Percentiles rank a stretch among this genome's conserved stretches.
Conservation (phyloP, 1,139 yeast species). For the Geotrichum siamense region DNA sequence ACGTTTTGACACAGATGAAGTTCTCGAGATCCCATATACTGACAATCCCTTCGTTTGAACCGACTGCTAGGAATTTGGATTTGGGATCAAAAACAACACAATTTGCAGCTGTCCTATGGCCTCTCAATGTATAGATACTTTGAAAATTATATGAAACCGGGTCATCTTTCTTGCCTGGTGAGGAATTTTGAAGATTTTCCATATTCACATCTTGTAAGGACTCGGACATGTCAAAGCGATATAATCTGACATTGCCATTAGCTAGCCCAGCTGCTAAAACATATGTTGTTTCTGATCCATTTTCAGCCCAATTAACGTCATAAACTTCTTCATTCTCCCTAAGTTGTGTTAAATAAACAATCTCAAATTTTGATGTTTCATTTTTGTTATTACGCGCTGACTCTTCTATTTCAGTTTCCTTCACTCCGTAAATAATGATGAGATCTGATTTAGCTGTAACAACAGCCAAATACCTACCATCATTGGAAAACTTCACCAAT, state of each 20-base stretch:
- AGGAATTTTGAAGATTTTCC: not conserved
- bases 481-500: slow-evolving; percentile 43
- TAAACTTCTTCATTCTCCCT: slow-evolving; percentile 32
- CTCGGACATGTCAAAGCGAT: slow-evolving; percentile 20
- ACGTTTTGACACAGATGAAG: slow-evolving; percentile 41
- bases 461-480: slow-evolving; percentile 48
- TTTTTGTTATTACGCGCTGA: not conserved
- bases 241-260: slow-evolving; percentile 34
- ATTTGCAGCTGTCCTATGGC: slow-evolving; percentile 51
- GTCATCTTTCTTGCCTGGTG: not conserved
- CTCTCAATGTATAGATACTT: slow-evolving; percentile 33
- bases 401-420: not conserved
- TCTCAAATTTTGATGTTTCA: slow-evolving; percentile 7
- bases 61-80: slow-evolving; percentile 51
- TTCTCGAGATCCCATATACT: slow-evolving; percentile 50
- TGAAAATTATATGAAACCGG: slow-evolving; percentile 20
- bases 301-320: slow-evolving; percentile 36
- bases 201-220: slow-evolving; percentile 2
- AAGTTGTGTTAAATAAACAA: slow-evolving; percentile 17
- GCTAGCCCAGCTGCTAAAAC: slow-evolving; percentile 32
- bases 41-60: slow-evolving; percentile 67
- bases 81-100: slow-evolving; percentile 50
- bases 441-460: slow-evolving; percentile 36
- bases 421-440: slow-evolving; percentile 19
- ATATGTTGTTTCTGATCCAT: slow-evolving; percentile 19